Evolutionary conservation across 2,329 filamentous ascomycete species (phyloP).

Genomic region (Waltergamsia citrina): DNA sequence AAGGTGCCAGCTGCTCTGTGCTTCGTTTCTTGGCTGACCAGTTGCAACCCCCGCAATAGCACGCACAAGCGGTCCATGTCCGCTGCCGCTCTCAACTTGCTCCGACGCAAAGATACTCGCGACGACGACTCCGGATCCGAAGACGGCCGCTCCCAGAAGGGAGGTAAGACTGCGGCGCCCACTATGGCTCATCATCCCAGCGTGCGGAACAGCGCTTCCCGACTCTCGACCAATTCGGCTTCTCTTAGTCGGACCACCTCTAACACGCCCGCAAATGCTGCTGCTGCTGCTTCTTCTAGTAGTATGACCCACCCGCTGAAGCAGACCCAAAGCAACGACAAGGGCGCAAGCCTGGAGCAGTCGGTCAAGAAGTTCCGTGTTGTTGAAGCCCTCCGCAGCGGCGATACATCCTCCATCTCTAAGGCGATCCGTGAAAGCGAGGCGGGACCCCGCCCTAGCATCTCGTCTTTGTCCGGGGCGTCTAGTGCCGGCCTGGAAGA

Average conservation of each 20-base stretch:
- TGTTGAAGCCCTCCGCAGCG: constrained; percentile 84
- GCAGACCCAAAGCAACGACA: constrained; percentile 26
- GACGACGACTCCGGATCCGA: constrained; percentile 44
- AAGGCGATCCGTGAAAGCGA: constrained; percentile 67
- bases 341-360: constrained; percentile 65
- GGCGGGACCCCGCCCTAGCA: constrained; percentile 43
- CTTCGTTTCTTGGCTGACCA: too few relatives aligned
- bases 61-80: constrained; percentile 47
- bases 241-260: constrained; percentile 31
- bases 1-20: too few relatives aligned
- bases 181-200: constrained; percentile 23
- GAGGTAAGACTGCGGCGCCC: constrained; percentile 19
- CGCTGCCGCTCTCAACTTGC: constrained; percentile 38
- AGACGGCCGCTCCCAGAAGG: constrained; percentile 31
- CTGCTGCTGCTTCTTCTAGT: not conserved
- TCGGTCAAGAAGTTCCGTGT: constrained; percentile 91
- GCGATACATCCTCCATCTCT: constrained; percentile 83
- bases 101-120: constrained; percentile 41
- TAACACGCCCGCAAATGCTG: constrained; percentile 10
- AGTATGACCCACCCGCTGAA: constrained; percentile 17
- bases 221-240: constrained; percentile 32
- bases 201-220: constrained; percentile 33
- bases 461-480: constrained; percentile 39
- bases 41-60: too few relatives aligned
- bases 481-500: constrained; percentile 52